Evolutionary conservation across 352 stramenopile species (phyloP), one percentile per base, ranked within the genome.

Genomic region (Elongisporangium prolatum): DNA sequence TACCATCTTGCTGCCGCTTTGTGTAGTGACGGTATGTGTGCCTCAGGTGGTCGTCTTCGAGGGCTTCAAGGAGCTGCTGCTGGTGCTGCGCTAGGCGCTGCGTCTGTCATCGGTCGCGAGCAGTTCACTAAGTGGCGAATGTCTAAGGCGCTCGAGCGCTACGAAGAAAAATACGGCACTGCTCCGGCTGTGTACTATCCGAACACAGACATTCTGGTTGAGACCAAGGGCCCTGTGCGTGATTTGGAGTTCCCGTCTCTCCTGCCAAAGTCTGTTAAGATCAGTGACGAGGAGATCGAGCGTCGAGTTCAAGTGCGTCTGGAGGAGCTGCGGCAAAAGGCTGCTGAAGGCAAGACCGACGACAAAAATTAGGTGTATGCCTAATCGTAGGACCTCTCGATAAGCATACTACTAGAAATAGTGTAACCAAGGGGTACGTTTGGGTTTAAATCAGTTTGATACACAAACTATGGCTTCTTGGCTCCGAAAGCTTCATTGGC

Each of bases 81-180:
- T 0, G 85, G 85, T 48, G 75, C 82, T 18, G 75, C 71, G 21
- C 67, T 84, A 7, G 85, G 84, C 21, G 74, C 75, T 6, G 80
- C 80, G 13, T 69, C 88, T 14, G 61, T 89, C 57, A 77, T 90
- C 52, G 77, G 79, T 0, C 76, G 75, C 21, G 74, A 89, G 48
- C 67, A 93, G 48, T 95, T 95, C 65, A 67, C 86, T 53, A 77
- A 74, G 57, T 95, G 85, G 85, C 83, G 85, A 34, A 68, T 89
- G 37, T 65, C 73, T 38, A 91, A 88, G 62, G 82, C 75, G 20
- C 61, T 93, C 51, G 74, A 88, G 65, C 81, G 85, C 14, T 95
- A 92, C 61, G 80, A 91, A 47, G 64, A 84, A 25, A 95, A 95
- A 60, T 89, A 89, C 57, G 85, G 85, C 48, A 64, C 66, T 14